Evolutionary conservation across 192 early-diverging fungal species (phyloP), one percentile per base, ranked within the genome.

Genomic region (Coemansia sp.): DNA sequence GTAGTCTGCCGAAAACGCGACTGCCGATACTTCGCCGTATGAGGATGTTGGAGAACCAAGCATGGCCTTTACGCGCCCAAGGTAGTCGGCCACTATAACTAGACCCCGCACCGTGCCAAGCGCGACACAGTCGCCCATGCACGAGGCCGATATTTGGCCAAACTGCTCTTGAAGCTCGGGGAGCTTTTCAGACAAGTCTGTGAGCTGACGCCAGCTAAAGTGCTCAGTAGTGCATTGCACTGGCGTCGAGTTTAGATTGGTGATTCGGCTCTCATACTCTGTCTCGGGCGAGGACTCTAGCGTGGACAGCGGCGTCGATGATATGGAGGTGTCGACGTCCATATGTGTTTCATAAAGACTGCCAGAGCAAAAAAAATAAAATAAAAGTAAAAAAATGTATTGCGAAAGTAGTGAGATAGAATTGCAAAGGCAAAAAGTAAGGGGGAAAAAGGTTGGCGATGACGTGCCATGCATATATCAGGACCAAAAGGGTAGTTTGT

Each of bases 191-290:
- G 70, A 68, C 43, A 82, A 58, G 40, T 82, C 79, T 0, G 74
- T 71, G 21, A 82, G 79, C 64, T 74, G 74, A 2, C 70, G 64
- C 79, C 79, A 82, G 70, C 74, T 82, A 46, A 82, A 82, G 68
- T 74, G 73, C 30, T 82, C 79, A 21, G 74, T 82, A 11, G 74
- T 82, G 58, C 43, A 73, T 50, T 75, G 70, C 1, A 68, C 43
- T 33, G 73, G 73, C 44, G 71, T 69, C 5, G 73, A 69, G 30
- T 71, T 57, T 39, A 81, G 46, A 74, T 82, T 82, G 26, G 79
- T 70, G 70, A 82, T 82, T 44, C 79, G 79, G 68, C 58, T 68
- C 52, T 82, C 79, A 46, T 82, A 82, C 62, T 82, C 79, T 6
- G 74, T 58, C 74, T 82, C 79, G 4, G 79, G 79, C 43, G 79